Base-by-base conservation (phyloP, 148 eudicot genomes). In the Arbutus unedo region DNA sequence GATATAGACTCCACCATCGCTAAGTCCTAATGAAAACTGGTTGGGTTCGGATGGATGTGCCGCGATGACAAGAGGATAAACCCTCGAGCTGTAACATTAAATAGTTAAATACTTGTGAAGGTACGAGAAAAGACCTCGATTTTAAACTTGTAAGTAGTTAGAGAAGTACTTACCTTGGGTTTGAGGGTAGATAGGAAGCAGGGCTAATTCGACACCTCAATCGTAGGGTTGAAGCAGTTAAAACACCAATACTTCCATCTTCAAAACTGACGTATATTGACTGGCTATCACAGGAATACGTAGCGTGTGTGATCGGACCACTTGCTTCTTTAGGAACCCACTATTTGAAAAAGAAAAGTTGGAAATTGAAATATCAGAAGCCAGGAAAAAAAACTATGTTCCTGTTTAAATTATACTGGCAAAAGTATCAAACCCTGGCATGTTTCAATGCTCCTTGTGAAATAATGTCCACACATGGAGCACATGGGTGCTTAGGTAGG, bases 221-320 rank as follows among this genome's bases (percentile, higher is more conserved):
- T 87, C 87, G 91, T 21, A 97, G 91, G 81, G 88, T 88, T 50
- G 93, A 87, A 82, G 97, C 92, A 72, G 92, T 93, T 45, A 97
- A 89, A 85, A 97, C 90, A 79, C 93, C 93, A 70, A 97, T 70
- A 84, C 95, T 91, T 81, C 96, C 98, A 66, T 92, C 96, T 87
- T 93, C 91, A 73, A 93, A 93, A 84, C 93, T 91, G 72, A 90
- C 94, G 59, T 88, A 94, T 57, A 97, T 92, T 19, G 91, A 91
- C 75, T 88, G 92, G 83, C 99, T 92, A 89, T 97, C 98, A 86
- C 99, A 94, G 6, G 99, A 94, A 83, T 97, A 94, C 59, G 95
- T 92, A 43, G 98, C 99, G 80, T 91, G 89, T 6, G 97, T 93
- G 82, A 97, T 92, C 15, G 96, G 91, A 54, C 97, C 93, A 87